These are phyloP conservation scores for Calonectria ilicicola DNA, from an alignment of 2,329 filamentous ascomycete species.

Conservation along the genomic window DNA sequence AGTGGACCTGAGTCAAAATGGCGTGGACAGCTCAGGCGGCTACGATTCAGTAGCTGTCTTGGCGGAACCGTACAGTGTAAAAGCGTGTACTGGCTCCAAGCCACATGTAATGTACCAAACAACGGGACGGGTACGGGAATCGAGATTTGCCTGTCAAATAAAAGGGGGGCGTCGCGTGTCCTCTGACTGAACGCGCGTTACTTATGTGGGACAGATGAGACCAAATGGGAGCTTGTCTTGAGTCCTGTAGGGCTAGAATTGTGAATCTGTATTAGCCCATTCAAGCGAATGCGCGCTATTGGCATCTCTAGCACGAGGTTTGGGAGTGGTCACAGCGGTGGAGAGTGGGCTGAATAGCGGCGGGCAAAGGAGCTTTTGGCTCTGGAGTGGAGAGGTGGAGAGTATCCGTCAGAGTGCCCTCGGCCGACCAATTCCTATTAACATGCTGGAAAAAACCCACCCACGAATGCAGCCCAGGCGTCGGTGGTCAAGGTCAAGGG, in stretches of 20 bases:
- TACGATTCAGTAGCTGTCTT: constrained; percentile 4
- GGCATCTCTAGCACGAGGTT: constrained; percentile 17
- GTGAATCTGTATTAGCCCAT: constrained; percentile 10
- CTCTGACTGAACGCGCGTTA: constrained; percentile 17
- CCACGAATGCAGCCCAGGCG: not conserved
- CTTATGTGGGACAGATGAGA: not conserved
- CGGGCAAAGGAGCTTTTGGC: not conserved
- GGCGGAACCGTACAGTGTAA: not conserved
- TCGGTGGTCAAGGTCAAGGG: not conserved
- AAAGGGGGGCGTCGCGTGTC: not conserved
- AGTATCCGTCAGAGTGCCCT: not conserved
- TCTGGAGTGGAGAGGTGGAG: constrained; percentile 14
- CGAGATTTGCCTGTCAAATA: constrained; percentile 19
- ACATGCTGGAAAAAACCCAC: not conserved
- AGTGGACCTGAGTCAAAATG: constrained; percentile 5
- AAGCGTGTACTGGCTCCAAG: not conserved
- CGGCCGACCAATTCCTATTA: not conserved
- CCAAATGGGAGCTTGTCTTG: constrained; percentile 8
- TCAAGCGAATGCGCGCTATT: constrained; percentile 18
- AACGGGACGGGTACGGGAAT: constrained; percentile 15
- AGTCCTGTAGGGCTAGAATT: constrained; percentile 18
- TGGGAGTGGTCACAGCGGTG: not conserved
- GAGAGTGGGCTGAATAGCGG: not conserved
- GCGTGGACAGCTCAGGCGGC: not conserved
- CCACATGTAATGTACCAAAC: constrained; percentile 19